Base-by-base conservation (phyloP, 2,329 filamentous ascomycete genomes). In the Ploettnerulaceae sp. region DNA sequence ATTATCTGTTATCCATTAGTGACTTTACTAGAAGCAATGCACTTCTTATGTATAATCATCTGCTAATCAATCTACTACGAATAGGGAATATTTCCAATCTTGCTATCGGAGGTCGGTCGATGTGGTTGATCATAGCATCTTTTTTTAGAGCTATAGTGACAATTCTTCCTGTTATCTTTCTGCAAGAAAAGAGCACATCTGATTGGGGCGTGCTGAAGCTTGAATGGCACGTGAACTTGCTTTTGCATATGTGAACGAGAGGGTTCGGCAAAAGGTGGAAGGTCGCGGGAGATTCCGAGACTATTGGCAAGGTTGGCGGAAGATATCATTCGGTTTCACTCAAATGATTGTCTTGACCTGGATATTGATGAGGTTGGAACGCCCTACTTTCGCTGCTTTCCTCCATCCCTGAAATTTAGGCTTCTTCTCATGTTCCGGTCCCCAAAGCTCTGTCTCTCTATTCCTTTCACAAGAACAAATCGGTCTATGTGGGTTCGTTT, bases 391-490 rank as follows among this genome's bases (percentile, higher is more conserved):
- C 22, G 40, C 40, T 22, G 39, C 42, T 11, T 51, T 55, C 17
- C 36, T 54, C 26, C 47, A 49, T 18, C 52, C 55, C 18, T 53
- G 45, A 6, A 17, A 29, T 25, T 57, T 61, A 9, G 45, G 39
- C 1, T 8, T 21, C 21, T n/a, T 25, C 18, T 38, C 33, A 12
- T 18, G 11, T 7, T 24, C 18, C 7, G 26, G 17, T 26, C 57
- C 61, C 61, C 61, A 64, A n/a, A 64, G 57, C 25, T 46, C 29
- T 2, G 48, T 34, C 41, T 64, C 62, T 32, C 62, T 50, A 21
- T 59, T 49, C 26, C 48, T 54, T 40, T 64, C 62, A 44, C 62
- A 64, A 2, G 28, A 38, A 48, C 62, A 64, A 11, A 64, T 55
- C 2, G 49, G 48, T 33, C 56, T 55, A 15, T 44, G 48, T 11